Evolutionary conservation across 257 asterid species (phyloP).

Genomic region (Solanum phureja): DNA sequence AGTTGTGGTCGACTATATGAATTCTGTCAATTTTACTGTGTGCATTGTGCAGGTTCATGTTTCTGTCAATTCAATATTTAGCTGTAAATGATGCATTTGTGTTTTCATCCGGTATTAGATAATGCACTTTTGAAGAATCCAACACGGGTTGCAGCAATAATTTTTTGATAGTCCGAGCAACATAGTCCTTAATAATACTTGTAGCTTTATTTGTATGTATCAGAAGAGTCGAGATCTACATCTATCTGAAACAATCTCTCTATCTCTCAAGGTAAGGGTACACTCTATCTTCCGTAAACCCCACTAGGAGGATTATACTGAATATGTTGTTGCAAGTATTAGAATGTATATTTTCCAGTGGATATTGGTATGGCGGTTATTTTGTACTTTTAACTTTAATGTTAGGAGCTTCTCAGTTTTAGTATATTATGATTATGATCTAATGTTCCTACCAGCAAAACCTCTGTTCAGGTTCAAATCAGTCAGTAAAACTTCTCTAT

Average conservation of each 20-base stretch:
- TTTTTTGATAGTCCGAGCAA: background rate
- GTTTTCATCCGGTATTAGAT: background rate
- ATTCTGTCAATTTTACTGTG: background rate
- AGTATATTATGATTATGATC: background rate
- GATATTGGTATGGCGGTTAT: background rate
- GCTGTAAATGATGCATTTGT: background rate
- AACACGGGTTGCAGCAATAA: background rate
- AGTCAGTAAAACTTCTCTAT: too few species aligned
- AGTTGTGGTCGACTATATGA: background rate
- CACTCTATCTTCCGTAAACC: too few species aligned
- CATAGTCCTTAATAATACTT: background rate
- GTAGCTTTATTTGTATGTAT: too few species aligned
- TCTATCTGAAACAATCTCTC: background rate
- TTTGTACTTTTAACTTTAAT: background rate
- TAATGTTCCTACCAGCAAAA: too few species aligned
- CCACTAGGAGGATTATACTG: background rate
- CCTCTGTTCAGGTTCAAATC: too few species aligned
- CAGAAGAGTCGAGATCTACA: background rate
- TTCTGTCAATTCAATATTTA: background rate
- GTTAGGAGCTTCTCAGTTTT: background rate
- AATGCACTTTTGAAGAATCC: background rate
- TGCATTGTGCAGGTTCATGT: background rate
- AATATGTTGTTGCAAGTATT: background rate
- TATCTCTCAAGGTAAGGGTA: background rate
- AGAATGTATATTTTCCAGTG: background rate